phyloP scores from a whole-genome alignment of 495 filamentous ascomycete genomes.

The Aspergillus heteromorphus region DNA sequence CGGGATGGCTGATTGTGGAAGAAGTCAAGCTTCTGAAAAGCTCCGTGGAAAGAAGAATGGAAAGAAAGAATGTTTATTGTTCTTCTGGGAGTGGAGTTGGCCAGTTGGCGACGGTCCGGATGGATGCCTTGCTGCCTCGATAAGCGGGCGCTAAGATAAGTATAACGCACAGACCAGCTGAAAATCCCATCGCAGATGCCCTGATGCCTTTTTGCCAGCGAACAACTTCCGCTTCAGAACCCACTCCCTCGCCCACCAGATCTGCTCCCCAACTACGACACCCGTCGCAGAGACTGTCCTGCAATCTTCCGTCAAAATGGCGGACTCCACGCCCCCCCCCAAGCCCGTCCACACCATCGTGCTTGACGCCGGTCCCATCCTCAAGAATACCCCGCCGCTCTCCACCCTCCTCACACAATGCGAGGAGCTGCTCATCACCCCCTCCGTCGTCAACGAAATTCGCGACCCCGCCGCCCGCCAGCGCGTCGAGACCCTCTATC shows the following conservation, averaged over 20 bases:
- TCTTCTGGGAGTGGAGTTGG: background rate
- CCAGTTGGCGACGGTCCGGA: background rate
- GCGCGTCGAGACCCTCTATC: constrained; percentile 72
- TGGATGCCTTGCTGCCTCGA: too few relatives aligned
- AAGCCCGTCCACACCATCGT: constrained; percentile 81
- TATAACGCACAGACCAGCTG: constrained; percentile 13
- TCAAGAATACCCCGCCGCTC: constrained; percentile 79
- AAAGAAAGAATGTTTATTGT: too few relatives aligned
- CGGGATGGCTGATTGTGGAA: background rate
- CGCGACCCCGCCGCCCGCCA: constrained; percentile 74
- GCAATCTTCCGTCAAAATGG: constrained; percentile 26
- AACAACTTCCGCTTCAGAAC: background rate
- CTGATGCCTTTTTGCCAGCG: background rate
- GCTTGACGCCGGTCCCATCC: constrained; percentile 85
- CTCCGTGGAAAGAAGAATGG: background rate
- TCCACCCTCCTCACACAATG: constrained; percentile 71
- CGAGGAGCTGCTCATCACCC: constrained; percentile 76
- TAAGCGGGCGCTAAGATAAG: constrained; percentile 8
- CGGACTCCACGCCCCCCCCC: constrained; percentile 26
- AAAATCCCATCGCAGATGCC: constrained; percentile 1
- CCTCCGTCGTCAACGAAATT: constrained; percentile 83
- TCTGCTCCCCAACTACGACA: background rate
- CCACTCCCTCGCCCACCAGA: background rate
- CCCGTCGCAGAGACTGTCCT: constrained; percentile 7
- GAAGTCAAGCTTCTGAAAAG: background rate